Base-by-base conservation (phyloP, 352 stramenopile species). In the Phytopythium kandeliae region DNA sequence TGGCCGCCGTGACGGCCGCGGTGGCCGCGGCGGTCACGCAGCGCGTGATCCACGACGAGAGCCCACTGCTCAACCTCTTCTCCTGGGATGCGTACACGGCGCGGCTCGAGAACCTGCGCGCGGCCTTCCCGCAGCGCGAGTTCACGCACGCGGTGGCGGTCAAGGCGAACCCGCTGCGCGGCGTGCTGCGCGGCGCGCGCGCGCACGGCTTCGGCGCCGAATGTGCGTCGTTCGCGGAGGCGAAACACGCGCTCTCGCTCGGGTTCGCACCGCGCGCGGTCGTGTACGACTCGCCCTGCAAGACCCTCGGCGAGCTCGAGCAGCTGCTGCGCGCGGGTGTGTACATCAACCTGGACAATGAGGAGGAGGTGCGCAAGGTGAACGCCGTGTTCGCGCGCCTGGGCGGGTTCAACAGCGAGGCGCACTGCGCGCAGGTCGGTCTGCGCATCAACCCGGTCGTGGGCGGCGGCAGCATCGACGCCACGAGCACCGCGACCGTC, bases 241-340 rank as follows among this genome's bases (percentile, higher is more conserved):
- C 81, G 11, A 88, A 88, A 48, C 84, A 95, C 62, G 61, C 82
- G 38, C 62, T 95, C 24, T 84, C 71, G 35, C 71, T 92, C 8
- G 78, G 79, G 2, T 89, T 91, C 54, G 41, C 68, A 24, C 83
- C 83, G 7, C 73, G 77, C 38, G 72, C 71, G 38, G 74, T 97
- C 13, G 82, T 97, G 10, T 98, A 92, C 64, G 92, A 98, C 55
- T 96, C 85, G 13, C 92, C 92, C 13, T 96, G 85, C 67, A 98
- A 98, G 64, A 97, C 90, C 15, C 30, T 71, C 17, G 58, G 60
- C 9, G 92, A 98, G 60, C 60, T 98, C 24, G 63, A 71, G 25
- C 75, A 88, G 37, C 74, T 95, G 51, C 58, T 98, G 43, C 43
- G 64, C 44, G 69, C 73, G 25, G 87, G 89, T 3, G 78, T 96